Conservation (phyloP, 2,329 filamentous ascomycete species). For the Penicillium sp. region DNA sequence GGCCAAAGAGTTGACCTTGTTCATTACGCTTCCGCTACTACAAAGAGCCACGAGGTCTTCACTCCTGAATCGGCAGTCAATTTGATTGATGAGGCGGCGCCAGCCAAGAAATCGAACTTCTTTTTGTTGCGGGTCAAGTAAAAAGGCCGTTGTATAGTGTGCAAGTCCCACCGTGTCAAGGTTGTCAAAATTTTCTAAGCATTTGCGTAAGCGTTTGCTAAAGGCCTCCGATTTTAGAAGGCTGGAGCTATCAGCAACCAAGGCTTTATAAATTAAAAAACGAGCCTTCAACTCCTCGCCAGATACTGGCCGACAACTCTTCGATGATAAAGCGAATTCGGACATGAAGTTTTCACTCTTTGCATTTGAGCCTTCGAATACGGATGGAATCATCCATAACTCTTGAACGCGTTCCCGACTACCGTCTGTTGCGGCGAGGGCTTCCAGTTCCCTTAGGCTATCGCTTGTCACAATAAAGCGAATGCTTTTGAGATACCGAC, state of each 20-base stretch:
- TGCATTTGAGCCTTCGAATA: background rate
- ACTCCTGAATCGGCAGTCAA: slow-evolving; percentile 12
- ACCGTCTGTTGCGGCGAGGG: background rate
- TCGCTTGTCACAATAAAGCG: background rate
- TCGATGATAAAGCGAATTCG: background rate
- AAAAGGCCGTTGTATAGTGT: slow-evolving; percentile 10
- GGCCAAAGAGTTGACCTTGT: slow-evolving; percentile 9
- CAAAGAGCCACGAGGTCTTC: background rate
- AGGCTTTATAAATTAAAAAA: background rate
- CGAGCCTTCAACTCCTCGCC: background rate
- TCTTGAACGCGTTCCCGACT: background rate
- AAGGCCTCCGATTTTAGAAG: slow-evolving; percentile 9
- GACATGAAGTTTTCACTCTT: background rate
- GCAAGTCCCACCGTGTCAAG: slow-evolving; percentile 11
- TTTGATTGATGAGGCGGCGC: slow-evolving; percentile 8
- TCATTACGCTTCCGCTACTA: background rate
- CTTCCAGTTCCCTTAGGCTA: background rate
- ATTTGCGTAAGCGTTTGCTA: slow-evolving; percentile 6
- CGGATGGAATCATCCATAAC: background rate
- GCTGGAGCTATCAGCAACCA: slow-evolving; percentile 6
- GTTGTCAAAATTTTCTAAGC: slow-evolving; percentile 6
- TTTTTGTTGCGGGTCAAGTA: slow-evolving; percentile 12
- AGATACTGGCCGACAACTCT: background rate
- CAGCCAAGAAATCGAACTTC: slow-evolving; percentile 11
- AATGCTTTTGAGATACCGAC: background rate